Conservation (phyloP, 2,329 filamentous ascomycete species). For the Colletotrichum aenigma region DNA sequence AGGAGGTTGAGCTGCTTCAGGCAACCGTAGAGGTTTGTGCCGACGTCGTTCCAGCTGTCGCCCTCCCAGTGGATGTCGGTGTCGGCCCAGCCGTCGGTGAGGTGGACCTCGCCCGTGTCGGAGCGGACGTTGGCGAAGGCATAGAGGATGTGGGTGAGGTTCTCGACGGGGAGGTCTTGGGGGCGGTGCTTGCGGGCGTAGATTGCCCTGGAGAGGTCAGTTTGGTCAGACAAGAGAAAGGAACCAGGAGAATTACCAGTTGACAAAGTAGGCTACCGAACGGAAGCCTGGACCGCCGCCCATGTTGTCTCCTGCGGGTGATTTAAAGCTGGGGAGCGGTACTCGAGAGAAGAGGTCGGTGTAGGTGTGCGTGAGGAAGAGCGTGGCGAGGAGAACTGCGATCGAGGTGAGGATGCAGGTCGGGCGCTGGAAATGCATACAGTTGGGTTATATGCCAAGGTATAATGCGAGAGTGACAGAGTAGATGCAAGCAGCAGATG, state of each 20-base stretch:
- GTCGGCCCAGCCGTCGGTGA: constrained; percentile 69
- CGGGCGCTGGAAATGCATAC: constrained; percentile 17
- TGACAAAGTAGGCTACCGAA: constrained; percentile 75
- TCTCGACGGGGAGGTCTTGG: constrained; percentile 79
- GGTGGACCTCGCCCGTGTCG: constrained; percentile 77
- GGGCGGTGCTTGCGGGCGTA: constrained; percentile 87
- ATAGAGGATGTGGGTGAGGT: constrained; percentile 89
- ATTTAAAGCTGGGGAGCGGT: background rate
- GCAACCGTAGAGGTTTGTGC: constrained; percentile 86
- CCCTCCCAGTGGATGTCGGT: constrained; percentile 75
- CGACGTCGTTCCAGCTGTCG: constrained; percentile 73
- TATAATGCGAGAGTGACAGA: background rate
- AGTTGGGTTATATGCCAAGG: background rate
- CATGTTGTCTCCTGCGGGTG: constrained; percentile 34
- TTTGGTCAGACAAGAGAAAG: background rate
- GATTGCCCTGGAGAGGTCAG: constrained; percentile 63
- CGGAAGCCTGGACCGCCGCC: constrained; percentile 59
- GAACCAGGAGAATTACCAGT: constrained; percentile 53
- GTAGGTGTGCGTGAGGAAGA: constrained; percentile 24
- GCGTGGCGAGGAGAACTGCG: constrained; percentile 21
- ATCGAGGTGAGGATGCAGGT: constrained; percentile 20
- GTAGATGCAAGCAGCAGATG: background rate
- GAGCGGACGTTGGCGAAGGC: constrained; percentile 85
- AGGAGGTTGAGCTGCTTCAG: constrained; percentile 87
- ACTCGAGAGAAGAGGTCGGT: constrained; percentile 15